These are phyloP conservation scores for Fusarium tanahbumbuense DNA, from an alignment of 2,329 filamentous ascomycete genomes.

Conservation along the genomic window DNA sequence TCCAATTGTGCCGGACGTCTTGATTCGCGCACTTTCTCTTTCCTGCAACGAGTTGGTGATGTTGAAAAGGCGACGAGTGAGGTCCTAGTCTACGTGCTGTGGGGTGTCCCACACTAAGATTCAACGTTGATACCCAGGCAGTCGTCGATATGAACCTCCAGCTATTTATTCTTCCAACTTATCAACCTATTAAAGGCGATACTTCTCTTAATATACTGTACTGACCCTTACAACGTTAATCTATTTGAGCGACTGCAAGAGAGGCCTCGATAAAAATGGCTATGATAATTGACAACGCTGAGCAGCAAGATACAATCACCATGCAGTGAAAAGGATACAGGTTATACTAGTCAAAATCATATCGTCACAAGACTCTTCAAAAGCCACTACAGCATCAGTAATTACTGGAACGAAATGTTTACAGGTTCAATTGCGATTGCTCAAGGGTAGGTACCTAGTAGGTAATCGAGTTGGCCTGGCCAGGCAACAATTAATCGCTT, in stretches of 20 bases:
- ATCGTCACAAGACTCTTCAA: not conserved
- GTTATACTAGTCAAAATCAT: not conserved
- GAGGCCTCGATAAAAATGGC: not conserved
- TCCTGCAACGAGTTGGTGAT: not conserved
- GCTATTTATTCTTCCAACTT: not conserved
- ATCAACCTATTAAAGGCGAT: not conserved
- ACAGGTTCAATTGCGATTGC: not conserved
- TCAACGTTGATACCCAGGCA: not conserved
- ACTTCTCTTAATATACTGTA: not conserved
- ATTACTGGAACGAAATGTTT: not conserved
- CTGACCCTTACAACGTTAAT: not conserved
- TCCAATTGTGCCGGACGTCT: not conserved
- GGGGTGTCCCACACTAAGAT: not conserved
- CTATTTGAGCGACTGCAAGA: not conserved
- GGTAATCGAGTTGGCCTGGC: not conserved
- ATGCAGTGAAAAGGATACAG: not conserved
- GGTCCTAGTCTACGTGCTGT: not conserved
- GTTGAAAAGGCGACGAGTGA: not conserved
- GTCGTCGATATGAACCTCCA: not conserved
- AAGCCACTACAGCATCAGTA: not conserved
- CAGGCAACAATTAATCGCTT: constrained; percentile 26
- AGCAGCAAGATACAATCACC: not conserved
- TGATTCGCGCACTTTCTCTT: not conserved
- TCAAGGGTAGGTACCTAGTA: constrained; percentile 16
- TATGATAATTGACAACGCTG: not conserved